These are phyloP conservation scores for Gossypium mustelinum DNA, from an alignment of 345 rosid species.

Conservation along the genomic window DNA sequence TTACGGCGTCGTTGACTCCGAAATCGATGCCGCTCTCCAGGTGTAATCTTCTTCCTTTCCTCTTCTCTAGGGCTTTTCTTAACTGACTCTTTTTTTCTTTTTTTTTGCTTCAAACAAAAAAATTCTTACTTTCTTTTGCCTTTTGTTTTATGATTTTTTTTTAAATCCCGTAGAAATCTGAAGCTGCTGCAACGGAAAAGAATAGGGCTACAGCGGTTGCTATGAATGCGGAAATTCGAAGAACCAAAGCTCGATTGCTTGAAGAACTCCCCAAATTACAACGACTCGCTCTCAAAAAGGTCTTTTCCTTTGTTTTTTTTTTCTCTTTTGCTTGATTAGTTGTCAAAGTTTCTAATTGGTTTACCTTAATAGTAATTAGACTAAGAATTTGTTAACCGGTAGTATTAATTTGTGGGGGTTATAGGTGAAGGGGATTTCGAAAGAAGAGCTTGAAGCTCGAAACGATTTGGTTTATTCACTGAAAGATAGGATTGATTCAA, in stretches of 20 bases:
- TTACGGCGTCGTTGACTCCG: constrained; percentile 44
- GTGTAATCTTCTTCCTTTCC: constrained; percentile 11
- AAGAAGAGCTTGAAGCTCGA: constrained; percentile 54
- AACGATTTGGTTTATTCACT: constrained; percentile 56
- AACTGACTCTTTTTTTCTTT: background rate
- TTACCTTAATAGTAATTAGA: background rate
- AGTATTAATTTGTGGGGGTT: background rate
- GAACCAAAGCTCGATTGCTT: constrained; percentile 54
- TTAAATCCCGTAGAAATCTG: constrained; percentile 42
- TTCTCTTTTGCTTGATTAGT: background rate
- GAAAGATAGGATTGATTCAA: constrained; percentile 55
- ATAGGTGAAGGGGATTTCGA: constrained; percentile 55
- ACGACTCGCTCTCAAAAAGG: constrained; percentile 62
- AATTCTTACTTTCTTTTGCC: no score
- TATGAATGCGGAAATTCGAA: constrained; percentile 58
- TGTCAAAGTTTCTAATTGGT: background rate
- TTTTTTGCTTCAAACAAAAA: background rate
- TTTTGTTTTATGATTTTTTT: background rate
- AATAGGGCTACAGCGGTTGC: constrained; percentile 61
- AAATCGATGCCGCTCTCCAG: constrained; percentile 41
- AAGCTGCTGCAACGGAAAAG: constrained; percentile 46
- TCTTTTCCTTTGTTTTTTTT: background rate
- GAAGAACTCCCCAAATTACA: constrained; percentile 66
- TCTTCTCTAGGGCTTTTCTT: background rate
- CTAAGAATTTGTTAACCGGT: background rate